These are phyloP conservation scores for Daldinia caldariorum DNA, from an alignment of 495 filamentous ascomycete species.

Conservation along the genomic window DNA sequence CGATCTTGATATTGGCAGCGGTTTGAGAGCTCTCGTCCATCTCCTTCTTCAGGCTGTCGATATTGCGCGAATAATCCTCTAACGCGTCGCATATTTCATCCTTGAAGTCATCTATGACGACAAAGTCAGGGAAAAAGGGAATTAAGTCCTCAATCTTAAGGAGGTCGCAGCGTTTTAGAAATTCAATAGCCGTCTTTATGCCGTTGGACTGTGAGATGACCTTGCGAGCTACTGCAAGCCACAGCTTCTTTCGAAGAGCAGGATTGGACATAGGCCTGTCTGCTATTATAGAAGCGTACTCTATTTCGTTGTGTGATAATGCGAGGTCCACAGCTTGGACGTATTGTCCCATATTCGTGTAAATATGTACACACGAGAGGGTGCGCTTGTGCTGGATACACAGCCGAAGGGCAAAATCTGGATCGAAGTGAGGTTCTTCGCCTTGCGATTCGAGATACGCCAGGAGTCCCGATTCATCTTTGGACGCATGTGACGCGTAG, in stretches of 20 bases:
- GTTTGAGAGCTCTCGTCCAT: slow-evolving; percentile 94
- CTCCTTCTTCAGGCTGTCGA: slow-evolving; percentile 87
- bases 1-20: slow-evolving; percentile 84
- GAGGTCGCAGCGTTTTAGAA: slow-evolving; percentile 88
- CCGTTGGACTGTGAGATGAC: slow-evolving; percentile 85
- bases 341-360: slow-evolving; percentile 93
- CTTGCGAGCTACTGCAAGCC: slow-evolving; percentile 92
- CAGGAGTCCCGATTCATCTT: slow-evolving; percentile 84
- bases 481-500: slow-evolving; percentile 84
- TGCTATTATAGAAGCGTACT: slow-evolving; percentile 88
- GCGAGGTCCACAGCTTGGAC: slow-evolving; percentile 91
- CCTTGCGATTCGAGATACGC: slow-evolving; percentile 83
- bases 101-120: slow-evolving; percentile 99
- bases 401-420: slow-evolving; percentile 95
- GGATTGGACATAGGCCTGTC: slow-evolving; percentile 82
- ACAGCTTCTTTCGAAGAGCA: slow-evolving; percentile 89
- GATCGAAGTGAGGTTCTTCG: slow-evolving; percentile 80
- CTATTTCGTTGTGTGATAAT: slow-evolving; percentile 85
- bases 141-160: slow-evolving; percentile 96
- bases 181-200: slow-evolving; percentile 95
- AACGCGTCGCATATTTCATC: slow-evolving; percentile 94
- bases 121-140: slow-evolving; percentile 98
- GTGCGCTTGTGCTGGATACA: slow-evolving; percentile 94
- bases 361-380: slow-evolving; percentile 93
- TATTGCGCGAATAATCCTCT: slow-evolving; percentile 89